Evolutionary conservation across 192 early-diverging fungal species (phyloP).

Genomic region (Allomyces macrogynus): DNA sequence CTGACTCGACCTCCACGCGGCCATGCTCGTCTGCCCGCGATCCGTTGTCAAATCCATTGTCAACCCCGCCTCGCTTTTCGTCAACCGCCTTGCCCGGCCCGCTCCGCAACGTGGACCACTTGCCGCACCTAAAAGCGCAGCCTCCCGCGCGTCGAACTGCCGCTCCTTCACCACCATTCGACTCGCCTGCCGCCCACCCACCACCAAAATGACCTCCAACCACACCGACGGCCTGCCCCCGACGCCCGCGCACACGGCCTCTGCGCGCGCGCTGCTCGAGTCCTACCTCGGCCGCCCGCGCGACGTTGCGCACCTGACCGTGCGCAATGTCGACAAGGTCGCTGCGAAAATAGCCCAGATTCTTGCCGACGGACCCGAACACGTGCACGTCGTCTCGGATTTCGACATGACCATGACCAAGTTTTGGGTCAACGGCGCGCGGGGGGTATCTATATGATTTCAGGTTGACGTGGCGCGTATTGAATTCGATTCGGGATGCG

Average conservation of each 20-base stretch:
- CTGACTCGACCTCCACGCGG: too few species aligned
- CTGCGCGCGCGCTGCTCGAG: neutral
- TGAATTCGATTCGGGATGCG: conserved; percentile 20
- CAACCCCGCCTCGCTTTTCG: too few species aligned
- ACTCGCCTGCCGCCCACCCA: too few species aligned
- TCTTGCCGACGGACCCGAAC: neutral
- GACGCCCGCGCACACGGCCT: neutral
- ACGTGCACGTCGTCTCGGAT: conserved; percentile 13
- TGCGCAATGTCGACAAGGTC: neutral
- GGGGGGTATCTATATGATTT: neutral
- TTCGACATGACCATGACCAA: conserved; percentile 58
- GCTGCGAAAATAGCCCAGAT: neutral
- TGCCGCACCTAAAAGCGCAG: too few species aligned
- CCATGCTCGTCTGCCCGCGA: too few species aligned
- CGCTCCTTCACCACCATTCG: too few species aligned
- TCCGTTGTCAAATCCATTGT: too few species aligned
- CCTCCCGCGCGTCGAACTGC: too few species aligned
- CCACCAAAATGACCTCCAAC: too few species aligned
- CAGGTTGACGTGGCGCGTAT: conserved; percentile 8
- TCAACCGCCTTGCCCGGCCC: too few species aligned
- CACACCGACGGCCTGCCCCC: too few species aligned
- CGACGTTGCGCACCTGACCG: neutral
- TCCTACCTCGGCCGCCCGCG: neutral
- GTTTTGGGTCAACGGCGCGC: conserved; percentile 12
- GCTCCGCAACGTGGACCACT: too few species aligned